phyloP scores from a whole-genome alignment of 177 flowering plant genomes.

The Tripterygium wilfordii region DNA sequence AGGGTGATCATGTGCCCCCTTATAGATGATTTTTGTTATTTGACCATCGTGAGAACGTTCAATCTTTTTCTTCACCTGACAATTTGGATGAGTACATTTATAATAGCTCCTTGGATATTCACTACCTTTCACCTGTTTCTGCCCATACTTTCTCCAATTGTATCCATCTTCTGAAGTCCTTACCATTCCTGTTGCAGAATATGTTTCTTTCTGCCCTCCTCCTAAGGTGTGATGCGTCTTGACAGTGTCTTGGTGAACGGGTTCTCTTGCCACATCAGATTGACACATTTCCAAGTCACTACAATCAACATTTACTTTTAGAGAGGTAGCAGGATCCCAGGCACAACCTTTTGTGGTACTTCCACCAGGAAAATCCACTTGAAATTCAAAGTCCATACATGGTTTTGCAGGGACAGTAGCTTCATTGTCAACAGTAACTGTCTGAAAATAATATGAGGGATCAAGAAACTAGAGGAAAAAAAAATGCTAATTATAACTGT shows the following conservation, averaged over 20 bases:
- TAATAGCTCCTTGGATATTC: constrained; percentile 84
- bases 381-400: constrained; percentile 24
- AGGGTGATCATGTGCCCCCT: constrained; percentile 72
- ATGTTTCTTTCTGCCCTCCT: constrained; percentile 37
- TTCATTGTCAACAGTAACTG: constrained; percentile 20
- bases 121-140: constrained; percentile 88
- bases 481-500: not conserved
- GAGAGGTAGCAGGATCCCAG: constrained; percentile 16
- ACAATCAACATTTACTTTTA: constrained; percentile 13
- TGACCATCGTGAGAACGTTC: constrained; percentile 78
- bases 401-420: constrained; percentile 14
- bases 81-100: constrained; percentile 75
- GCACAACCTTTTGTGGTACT: constrained; percentile 10
- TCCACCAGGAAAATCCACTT: constrained; percentile 22
- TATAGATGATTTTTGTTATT: constrained; percentile 75
- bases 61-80: constrained; percentile 71
- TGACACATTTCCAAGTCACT: constrained; percentile 13
- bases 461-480: constrained; percentile 10
- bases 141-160: constrained; percentile 91
- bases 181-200: constrained; percentile 23
- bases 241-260: constrained; percentile 24
- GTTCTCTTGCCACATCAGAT: constrained; percentile 21
- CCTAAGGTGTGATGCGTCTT: constrained; percentile 22
- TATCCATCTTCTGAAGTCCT: constrained; percentile 71
- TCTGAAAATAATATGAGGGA: constrained; percentile 16